Conservation (phyloP, 495 filamentous ascomycete species). For the Podospora fimiseda region DNA sequence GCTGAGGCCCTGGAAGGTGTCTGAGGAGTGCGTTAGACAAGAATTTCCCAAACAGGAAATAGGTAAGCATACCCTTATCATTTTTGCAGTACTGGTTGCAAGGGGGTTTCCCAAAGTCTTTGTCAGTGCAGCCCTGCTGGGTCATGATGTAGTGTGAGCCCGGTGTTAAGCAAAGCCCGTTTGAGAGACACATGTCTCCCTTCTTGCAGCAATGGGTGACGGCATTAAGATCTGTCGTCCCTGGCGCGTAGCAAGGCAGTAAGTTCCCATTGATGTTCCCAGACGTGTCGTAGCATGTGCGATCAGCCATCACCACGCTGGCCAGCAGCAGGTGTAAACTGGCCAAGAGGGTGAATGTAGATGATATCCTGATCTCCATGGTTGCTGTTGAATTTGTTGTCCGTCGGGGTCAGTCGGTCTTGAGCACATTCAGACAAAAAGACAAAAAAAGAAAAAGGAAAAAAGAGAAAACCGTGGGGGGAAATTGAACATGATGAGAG, state of each 20-base stretch:
- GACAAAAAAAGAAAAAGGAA: neutral
- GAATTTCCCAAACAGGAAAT: no score
- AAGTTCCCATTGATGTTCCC: conserved; percentile 12
- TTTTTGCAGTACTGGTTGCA: conserved; percentile 12
- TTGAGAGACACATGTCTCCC: conserved; percentile 19
- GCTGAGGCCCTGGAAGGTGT: no score
- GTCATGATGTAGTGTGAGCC: conserved; percentile 18
- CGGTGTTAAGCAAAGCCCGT: conserved; percentile 19
- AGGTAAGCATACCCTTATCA: conserved; percentile 2
- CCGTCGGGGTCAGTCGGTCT: no score
- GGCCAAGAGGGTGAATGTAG: neutral
- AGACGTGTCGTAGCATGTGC: conserved; percentile 18
- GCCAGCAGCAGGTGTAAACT: neutral
- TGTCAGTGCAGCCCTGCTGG: conserved; percentile 23
- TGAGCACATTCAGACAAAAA: no score
- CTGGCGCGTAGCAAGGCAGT: conserved; percentile 7
- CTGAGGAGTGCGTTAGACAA: no score
- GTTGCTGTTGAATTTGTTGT: no score
- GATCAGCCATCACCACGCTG: neutral
- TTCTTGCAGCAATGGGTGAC: conserved; percentile 15
- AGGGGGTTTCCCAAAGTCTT: conserved; percentile 6
- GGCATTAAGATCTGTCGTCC: neutral
- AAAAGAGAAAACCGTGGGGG: neutral
- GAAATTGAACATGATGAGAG: neutral
- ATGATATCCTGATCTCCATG: neutral